Conservation (phyloP, 345 rosid genomes). For the Corymbia maculata region DNA sequence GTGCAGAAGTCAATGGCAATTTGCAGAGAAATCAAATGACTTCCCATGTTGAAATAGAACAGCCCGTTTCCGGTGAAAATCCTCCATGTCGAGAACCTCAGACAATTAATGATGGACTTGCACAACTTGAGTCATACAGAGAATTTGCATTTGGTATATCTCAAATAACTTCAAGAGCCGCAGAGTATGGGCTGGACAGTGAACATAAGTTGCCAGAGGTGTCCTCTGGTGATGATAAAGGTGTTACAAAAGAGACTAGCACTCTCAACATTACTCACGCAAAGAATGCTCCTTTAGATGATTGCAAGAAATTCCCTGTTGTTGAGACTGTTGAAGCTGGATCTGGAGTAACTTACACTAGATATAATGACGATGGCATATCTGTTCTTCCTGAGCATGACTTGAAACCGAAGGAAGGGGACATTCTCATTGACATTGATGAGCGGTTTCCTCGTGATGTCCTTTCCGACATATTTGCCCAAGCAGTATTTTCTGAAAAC, state of each 20-base stretch:
- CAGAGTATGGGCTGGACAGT: background rate
- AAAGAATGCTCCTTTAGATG: background rate
- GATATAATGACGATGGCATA: background rate
- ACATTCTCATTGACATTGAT: conserved; percentile 69
- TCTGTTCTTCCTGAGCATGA: background rate
- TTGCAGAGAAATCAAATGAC: conserved; percentile 1
- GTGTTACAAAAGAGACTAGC: conserved; percentile 19
- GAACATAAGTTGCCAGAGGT: background rate
- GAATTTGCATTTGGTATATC: conserved; percentile 19
- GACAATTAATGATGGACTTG: conserved; percentile 24
- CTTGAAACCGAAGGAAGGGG: background rate
- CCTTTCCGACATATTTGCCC: conserved; percentile 65
- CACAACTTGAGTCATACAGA: conserved; percentile 26
- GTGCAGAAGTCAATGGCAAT: conserved; percentile 31
- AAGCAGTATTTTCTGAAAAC: conserved; percentile 50
- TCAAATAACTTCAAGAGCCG: conserved; percentile 23
- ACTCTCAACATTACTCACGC: background rate
- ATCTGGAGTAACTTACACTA: background rate
- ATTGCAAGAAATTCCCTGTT: background rate
- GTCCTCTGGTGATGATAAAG: conserved; percentile 6
- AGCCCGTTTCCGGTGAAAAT: conserved; percentile 4
- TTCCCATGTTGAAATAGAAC: conserved; percentile 8
- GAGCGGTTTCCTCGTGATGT: conserved; percentile 80
- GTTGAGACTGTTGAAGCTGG: conserved; percentile 14
- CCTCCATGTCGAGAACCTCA: conserved; percentile 3